Conservation (phyloP, 257 asterid species). For the Solanum lignicaule region DNA sequence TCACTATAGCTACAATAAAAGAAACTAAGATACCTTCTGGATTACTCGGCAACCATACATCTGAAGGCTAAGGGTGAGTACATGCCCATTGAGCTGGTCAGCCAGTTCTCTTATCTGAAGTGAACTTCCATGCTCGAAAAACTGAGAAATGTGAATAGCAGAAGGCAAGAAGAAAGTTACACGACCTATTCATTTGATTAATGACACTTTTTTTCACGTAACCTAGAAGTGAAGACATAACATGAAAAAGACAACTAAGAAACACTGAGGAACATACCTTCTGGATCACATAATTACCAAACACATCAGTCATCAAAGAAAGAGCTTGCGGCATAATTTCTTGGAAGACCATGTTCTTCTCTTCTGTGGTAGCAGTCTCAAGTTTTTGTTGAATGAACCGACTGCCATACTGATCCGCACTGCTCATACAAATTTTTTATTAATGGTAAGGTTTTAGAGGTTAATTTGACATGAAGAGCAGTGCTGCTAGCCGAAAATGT, state of each 20-base stretch:
- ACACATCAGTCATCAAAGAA: conserved; percentile 77
- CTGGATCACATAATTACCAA: conserved; percentile 82
- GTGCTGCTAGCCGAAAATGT: neutral
- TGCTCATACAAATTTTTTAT: conserved; percentile 14
- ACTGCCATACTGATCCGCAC: conserved; percentile 82
- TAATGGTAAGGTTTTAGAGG: neutral
- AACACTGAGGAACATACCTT: conserved; percentile 35
- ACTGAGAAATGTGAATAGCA: conserved; percentile 29
- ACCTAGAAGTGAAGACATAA: neutral
- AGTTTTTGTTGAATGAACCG: conserved; percentile 87
- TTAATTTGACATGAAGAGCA: neutral
- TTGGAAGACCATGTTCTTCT: conserved; percentile 67
- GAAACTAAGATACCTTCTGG: conserved; percentile 50
- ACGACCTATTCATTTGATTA: neutral
- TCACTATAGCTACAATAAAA: neutral
- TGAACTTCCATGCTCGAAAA: conserved; percentile 67
- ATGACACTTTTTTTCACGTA: neutral
- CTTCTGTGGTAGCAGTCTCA: conserved; percentile 56
- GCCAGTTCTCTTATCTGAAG: conserved; percentile 63
- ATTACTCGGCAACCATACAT: conserved; percentile 92
- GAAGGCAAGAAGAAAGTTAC: neutral
- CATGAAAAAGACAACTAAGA: neutral
- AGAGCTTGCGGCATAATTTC: conserved; percentile 74
- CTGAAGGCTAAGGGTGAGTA: conserved; percentile 69
- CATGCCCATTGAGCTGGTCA: conserved; percentile 58